A percentile compares a stretch with the other conserved stretches of the same genome.
These are phyloP conservation scores for Naegleria fowleri DNA, from an alignment of 208 protist species.

Conservation along the genomic window DNA sequence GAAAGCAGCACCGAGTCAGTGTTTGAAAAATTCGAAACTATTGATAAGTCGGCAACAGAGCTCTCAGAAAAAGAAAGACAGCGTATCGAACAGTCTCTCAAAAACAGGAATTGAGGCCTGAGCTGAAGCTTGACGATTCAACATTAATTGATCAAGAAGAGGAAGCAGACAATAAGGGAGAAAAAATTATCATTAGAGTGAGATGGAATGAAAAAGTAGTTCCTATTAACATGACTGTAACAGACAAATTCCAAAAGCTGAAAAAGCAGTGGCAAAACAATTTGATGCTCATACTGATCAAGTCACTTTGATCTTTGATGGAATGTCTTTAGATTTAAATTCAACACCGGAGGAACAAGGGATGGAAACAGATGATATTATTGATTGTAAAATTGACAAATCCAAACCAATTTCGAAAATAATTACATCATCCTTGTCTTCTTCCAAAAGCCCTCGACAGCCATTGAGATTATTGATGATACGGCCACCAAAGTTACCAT, in stretches of 20 bases:
- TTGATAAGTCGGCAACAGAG: background rate
- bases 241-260: background rate
- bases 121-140: background rate
- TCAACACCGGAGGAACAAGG: slow-evolving; percentile 7
- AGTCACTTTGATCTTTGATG: background rate
- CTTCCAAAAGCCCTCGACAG: background rate
- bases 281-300: background rate
- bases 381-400: background rate
- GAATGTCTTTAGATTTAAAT: background rate
- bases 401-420: background rate
- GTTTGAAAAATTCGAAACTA: background rate
- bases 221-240: background rate
- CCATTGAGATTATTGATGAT: background rate
- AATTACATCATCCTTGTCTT: too few relatives aligned
- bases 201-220: background rate
- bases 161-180: background rate
- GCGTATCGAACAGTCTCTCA: background rate
- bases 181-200: background rate
- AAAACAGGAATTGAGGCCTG: background rate
- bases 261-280: background rate
- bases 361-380: slow-evolving; percentile 11
- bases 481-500: background rate
- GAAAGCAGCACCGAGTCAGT: background rate
- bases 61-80: background rate
- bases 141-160: background rate